phyloP scores from a whole-genome alignment of 1,284 basidiomycete genomes.

The Microbotryum scabiosae region DNA sequence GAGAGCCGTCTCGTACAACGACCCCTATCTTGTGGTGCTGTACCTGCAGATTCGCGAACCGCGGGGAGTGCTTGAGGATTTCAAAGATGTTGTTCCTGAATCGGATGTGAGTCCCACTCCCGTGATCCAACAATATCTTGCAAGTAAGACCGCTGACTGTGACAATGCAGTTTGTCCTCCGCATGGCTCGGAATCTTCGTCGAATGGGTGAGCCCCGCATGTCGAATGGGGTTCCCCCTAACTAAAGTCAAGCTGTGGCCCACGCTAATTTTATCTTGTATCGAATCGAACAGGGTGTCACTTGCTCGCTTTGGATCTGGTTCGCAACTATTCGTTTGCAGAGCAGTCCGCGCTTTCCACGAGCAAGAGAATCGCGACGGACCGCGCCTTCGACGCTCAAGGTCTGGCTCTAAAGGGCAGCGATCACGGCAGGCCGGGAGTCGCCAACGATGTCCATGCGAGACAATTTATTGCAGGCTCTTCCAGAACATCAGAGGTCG shows the following conservation, averaged over 20 bases:
- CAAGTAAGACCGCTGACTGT: neutral
- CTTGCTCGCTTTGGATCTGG: slow-evolving; percentile 70
- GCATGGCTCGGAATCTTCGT: slow-evolving; percentile 82
- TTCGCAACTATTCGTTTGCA: slow-evolving; percentile 42
- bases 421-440: no score
- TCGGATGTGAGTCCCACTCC: slow-evolving; percentile 52
- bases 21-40: slow-evolving; percentile 77
- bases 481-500: no score
- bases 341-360: no score
- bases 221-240: neutral
- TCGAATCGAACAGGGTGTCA: slow-evolving; percentile 65
- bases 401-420: no score
- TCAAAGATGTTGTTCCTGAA: slow-evolving; percentile 79
- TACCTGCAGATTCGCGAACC: slow-evolving; percentile 87
- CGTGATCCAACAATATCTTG: no score
- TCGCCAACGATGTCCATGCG: no score
- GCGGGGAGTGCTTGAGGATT: slow-evolving; percentile 81
- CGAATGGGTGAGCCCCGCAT: slow-evolving; percentile 63
- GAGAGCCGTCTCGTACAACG: slow-evolving; percentile 47
- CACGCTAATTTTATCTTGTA: slow-evolving; percentile 3
- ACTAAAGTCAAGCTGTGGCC: neutral
- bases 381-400: no score
- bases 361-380: no score
- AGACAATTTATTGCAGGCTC: no score
- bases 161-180: slow-evolving; percentile 59